Base-by-base conservation (phyloP, 371 early-diverging fungal species). In the Mucor plumbeus region DNA sequence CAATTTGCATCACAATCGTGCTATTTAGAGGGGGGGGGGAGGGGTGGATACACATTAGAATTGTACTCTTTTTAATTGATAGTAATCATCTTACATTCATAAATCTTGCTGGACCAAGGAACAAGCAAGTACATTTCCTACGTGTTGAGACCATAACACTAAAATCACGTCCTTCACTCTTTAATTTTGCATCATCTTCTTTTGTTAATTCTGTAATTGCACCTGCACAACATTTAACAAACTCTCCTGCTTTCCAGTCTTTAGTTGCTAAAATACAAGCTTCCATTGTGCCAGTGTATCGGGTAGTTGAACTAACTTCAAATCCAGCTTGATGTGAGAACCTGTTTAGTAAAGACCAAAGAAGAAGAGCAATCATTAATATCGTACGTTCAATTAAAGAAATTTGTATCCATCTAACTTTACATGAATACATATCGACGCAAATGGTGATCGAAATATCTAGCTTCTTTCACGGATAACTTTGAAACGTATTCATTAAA, bases 91-190 rank as follows among this genome's bases (percentile, higher is more conserved):
- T 69, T 79, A 85, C 84, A 72, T 97, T 96, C 40, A 93, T 92
- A 76, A 97, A 96, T 6, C 96, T 85, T 0, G 94, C 97, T 8
- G 97, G 97, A 5, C 97, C 97, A 6, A 95, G 79, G 61, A 96
- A 92, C 17, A 96, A 68, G 53, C 91, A 92, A 69, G 87, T 86
- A 54, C 79, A 73, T 7, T 85, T 85, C 36, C 84, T 78, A 57
- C 90, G 81, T 38, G 85, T 82, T 14, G 92, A 91, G 62, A 82
- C 88, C 83, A 97, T 92, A 63, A 97, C 92, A 67, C 90, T 90
- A 67, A 96, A 97, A 74, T 97, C 96, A 4, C 88, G 82, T 4
- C 76, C 72, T 41, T 80, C 82, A 34, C 85, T 75, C 53, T 85
- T 85, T 33, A 96, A 74, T 26, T 78, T 68, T 41, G 78, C 76